Evolutionary conservation across 257 asterid species (phyloP), one percentile per base, ranked within the genome.

Genomic region (Anisodus acutangulus): DNA sequence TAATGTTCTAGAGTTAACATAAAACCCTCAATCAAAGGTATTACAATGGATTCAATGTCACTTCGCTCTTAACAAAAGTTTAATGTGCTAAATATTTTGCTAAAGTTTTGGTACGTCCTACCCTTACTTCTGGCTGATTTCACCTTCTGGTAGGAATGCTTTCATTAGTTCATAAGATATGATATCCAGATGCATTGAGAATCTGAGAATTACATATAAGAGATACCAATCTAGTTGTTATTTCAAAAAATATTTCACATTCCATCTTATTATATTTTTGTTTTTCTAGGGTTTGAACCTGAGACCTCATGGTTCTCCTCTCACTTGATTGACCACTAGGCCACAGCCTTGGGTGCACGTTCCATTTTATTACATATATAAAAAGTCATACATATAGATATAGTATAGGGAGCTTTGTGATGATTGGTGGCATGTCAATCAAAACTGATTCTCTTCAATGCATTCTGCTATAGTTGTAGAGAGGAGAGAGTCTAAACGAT

Each of bases 361-460:
- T 35, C 49, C 49, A 35, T 67, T 47, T 67, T 35, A 67, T 67
- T 67, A 37, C 74, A 39, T 37, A 11, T 45, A 69, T 67, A 69
- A 37, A 69, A 53, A 69, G 78, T 41, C 78, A 3, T 39, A 37
- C 78, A 69, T 69, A 39, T 69, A 37, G 8, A 69, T 39, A 45
- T 15, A 69, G 54, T 69, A 69, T 69, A 54, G 54, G 39, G 78
- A 39, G 31, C 78, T 69, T 69, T 74, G 60, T 45, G 43, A 49
- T 47, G 9, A 71, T 22, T 71, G 58, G 39, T 45, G 19, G 43
- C 12, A 47, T 74, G 80, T 3, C 43, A 19, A 22, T 74, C 60
- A 74, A 74, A 49, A 47, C 59, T 74, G 80, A 74, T 74, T 49
- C n/a, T 22, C 80, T 72, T 49, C 16, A 19, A 74, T 49, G 39